A percentile compares a stretch with the other conserved stretches of the same genome.
These are phyloP conservation scores for Domatiomyces globalis DNA, from an alignment of 2,329 filamentous ascomycete species.

Conservation along the genomic window DNA sequence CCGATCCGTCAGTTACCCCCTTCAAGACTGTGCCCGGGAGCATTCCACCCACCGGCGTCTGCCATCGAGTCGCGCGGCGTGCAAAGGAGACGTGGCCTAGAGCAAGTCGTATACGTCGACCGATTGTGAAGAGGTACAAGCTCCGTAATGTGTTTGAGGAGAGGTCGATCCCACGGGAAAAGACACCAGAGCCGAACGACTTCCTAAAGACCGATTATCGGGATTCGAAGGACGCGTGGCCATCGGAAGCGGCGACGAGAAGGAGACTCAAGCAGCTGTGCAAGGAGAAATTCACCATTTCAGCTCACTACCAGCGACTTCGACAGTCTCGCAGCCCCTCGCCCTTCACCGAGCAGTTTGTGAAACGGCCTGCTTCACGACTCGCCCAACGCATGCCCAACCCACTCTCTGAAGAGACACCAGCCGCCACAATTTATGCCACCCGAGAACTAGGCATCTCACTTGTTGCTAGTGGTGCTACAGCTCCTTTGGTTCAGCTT, in stretches of 20 bases:
- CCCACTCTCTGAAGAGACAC: conserved; percentile 3
- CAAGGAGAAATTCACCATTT: conserved; percentile 46
- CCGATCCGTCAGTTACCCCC: conserved; percentile 50
- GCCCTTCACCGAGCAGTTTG: conserved; percentile 34
- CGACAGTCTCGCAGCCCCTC: conserved; percentile 47
- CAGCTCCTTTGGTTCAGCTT: conserved; percentile 24
- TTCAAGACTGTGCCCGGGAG: conserved; percentile 54
- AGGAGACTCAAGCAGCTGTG: conserved; percentile 45
- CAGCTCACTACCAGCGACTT: conserved; percentile 50
- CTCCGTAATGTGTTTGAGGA: conserved; percentile 16
- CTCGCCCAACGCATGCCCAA: conserved; percentile 14
- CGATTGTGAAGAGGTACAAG: conserved; percentile 15
- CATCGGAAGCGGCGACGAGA: conserved; percentile 44
- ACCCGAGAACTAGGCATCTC: conserved; percentile 34
- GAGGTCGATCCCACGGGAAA: conserved; percentile 8
- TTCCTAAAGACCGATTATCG: conserved; percentile 13
- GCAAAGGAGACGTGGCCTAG: conserved; percentile 47
- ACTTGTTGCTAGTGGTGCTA: conserved; percentile 29
- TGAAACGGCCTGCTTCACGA: conserved; percentile 19
- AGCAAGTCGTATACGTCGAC: conserved; percentile 19
- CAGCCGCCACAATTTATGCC: conserved; percentile 24
- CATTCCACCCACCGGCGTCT: conserved; percentile 49
- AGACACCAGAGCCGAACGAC: conserved; percentile 17
- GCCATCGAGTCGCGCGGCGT: conserved; percentile 47
- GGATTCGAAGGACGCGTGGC: conserved; percentile 34